phyloP scores from a whole-genome alignment of 345 rosid species.

The Populus nigra region DNA sequence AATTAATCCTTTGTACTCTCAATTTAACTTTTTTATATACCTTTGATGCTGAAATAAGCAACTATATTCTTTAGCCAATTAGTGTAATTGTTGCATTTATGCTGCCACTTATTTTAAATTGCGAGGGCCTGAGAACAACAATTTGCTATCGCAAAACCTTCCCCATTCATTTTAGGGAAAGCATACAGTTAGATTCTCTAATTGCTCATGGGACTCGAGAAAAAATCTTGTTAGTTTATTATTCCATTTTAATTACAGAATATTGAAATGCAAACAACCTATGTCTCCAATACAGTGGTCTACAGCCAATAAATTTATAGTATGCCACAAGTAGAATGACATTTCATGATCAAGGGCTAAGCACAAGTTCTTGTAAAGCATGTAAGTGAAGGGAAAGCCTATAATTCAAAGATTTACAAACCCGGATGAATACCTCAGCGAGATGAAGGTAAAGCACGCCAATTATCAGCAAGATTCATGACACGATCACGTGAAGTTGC shows the following conservation, averaged over 20 bases:
- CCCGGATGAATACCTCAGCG: slow-evolving; percentile 9
- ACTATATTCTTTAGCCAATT: not conserved
- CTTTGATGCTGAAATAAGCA: too few species aligned
- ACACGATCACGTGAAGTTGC: slow-evolving; percentile 48
- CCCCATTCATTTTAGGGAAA: not conserved
- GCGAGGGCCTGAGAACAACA: not conserved
- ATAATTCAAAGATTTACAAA: not conserved
- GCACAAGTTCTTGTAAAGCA: not conserved
- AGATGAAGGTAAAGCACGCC: slow-evolving; percentile 41
- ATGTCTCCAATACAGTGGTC: not conserved
- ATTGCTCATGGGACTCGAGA: not conserved
- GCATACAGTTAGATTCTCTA: not conserved
- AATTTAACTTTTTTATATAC: too few species aligned
- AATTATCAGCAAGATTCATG: slow-evolving; percentile 52
- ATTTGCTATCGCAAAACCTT: not conserved
- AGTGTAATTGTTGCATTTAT: not conserved
- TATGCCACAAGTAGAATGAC: not conserved
- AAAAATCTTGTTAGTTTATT: not conserved
- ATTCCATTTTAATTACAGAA: not conserved
- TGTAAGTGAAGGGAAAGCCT: not conserved
- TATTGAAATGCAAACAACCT: not conserved
- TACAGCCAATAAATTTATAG: not conserved
- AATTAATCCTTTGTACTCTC: not conserved
- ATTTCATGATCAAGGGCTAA: not conserved
- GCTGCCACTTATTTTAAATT: not conserved